phyloP scores from a whole-genome alignment of 768 basidiomycete genomes.

The Clavulina sp. region DNA sequence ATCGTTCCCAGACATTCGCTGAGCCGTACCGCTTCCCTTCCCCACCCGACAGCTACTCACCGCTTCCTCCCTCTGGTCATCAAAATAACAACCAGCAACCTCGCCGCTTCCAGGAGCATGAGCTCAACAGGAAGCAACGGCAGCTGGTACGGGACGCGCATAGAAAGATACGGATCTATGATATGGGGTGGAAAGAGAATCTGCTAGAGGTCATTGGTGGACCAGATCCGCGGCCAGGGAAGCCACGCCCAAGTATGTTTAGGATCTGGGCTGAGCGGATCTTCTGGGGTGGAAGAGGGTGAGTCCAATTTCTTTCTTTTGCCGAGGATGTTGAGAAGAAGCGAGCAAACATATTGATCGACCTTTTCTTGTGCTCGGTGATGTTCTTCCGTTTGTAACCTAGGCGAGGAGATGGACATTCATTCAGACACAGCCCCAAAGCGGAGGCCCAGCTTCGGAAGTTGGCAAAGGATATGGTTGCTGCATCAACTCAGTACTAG shows the following conservation, averaged over 20 bases:
- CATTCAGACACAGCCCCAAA: conserved; percentile 49
- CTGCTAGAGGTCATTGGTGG: conserved; percentile 53
- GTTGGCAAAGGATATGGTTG: conserved; percentile 34
- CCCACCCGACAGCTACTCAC: not conserved
- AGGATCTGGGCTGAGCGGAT: conserved; percentile 37
- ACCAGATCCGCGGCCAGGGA: conserved; percentile 6
- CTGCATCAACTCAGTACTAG: no score
- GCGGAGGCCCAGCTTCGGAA: conserved; percentile 49
- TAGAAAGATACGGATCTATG: conserved; percentile 41
- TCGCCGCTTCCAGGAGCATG: conserved; percentile 32
- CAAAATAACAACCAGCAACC: conserved; percentile 29
- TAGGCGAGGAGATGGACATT: conserved; percentile 48
- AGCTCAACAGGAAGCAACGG: conserved; percentile 48
- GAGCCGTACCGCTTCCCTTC: not conserved
- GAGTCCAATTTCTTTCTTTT: conserved; percentile 16
- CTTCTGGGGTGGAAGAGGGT: conserved; percentile 45
- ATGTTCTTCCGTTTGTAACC: not conserved
- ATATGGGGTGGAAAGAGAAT: conserved; percentile 57
- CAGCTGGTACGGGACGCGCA: conserved; percentile 48
- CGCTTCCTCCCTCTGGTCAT: not conserved
- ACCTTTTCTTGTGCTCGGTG: not conserved
- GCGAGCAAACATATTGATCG: no score
- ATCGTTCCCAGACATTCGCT: not conserved
- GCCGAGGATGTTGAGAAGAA: not conserved
- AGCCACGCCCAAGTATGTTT: conserved; percentile 14